A percentile compares a stretch with the other conserved stretches of the same genome.
Evolutionary conservation across 441 rosid species (phyloP).

Genomic region (Biscutella auriculata): DNA sequence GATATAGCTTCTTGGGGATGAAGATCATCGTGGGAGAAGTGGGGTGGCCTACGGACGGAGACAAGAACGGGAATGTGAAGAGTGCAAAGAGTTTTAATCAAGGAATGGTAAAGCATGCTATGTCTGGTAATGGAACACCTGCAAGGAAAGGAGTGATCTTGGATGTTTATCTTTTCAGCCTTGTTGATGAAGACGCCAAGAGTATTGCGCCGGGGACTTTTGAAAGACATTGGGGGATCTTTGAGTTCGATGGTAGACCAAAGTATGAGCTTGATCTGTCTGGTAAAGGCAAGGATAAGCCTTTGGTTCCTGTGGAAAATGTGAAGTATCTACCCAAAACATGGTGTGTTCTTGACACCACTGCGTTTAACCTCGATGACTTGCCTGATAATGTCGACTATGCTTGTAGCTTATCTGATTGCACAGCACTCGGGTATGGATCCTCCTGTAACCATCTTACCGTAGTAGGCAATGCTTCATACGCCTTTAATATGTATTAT

Average conservation of each 20-base stretch:
- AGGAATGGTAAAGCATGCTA: constrained; percentile 23
- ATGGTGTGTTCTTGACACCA: constrained; percentile 23
- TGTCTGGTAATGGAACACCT: constrained; percentile 28
- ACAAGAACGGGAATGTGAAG: constrained; percentile 21
- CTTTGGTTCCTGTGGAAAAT: constrained; percentile 19
- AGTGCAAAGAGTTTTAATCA: constrained; percentile 23
- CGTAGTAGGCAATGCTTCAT: constrained; percentile 21
- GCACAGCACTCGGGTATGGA: constrained; percentile 28
- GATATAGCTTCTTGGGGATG: constrained; percentile 39
- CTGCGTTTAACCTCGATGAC: constrained; percentile 13
- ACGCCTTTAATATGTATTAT: constrained; percentile 28
- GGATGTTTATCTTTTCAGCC: constrained; percentile 28
- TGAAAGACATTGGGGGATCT: constrained; percentile 32
- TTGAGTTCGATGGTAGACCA: constrained; percentile 28
- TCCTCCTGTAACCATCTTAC: constrained; percentile 28
- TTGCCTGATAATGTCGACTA: constrained; percentile 25
- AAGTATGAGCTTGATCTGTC: constrained; percentile 24
- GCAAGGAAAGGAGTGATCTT: constrained; percentile 21
- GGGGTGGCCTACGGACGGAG: constrained; percentile 57
- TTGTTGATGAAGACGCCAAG: constrained; percentile 23
- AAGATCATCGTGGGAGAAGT: constrained; percentile 43
- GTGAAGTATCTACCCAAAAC: constrained; percentile 21
- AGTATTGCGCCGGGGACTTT: constrained; percentile 26
- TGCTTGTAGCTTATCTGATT: constrained; percentile 28
- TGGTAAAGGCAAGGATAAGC: not conserved